Evolutionary conservation across 1,284 basidiomycete genomes (phyloP), one percentile per base, ranked within the genome.

Genomic region (Sanguinoderma infundibulare): DNA sequence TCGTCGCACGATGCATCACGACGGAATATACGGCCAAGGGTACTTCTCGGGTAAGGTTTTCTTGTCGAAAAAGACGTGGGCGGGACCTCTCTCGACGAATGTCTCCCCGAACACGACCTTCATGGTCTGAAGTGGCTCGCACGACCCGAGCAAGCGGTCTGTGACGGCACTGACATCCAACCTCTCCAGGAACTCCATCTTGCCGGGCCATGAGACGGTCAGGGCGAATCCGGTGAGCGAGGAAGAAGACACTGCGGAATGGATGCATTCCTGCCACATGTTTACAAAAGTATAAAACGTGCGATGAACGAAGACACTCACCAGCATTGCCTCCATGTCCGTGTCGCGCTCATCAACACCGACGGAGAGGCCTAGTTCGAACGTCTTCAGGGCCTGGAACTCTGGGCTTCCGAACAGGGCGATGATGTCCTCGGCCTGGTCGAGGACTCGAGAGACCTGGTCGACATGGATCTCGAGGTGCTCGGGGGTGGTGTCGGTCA

Each of bases 111-210:
- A 14, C 12, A 24, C 26, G 14, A 44, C 42, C 8, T 15, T 5
- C 26, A 55, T 39, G 53, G 53, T 24, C 53, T 44, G 53, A n/a
- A 39, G 53, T 2, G 40, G 32, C 26, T 55, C 6, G 14, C 53
- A 26, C 9, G 12, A 28, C 26, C 14, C 22, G 53, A 38, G 53
- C 3, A 32, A 24, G 42, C 42, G 42, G 17, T 44, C 42, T 24
- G 14, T 24, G 20, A 26, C 42, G 17, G 39, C 9, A 15, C 20
- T 4, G 28, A 7, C 17, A 34, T 24, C 51, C 28, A 36, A 49
- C 15, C 46, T 12, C 15, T 30, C 28, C 8, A 30, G 15, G 46
- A 32, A 28, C 2, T 32, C 17, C 26, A 32, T n/a, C n/a, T 9
- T 8, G 17, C 5, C 28, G 3, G 9, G 15, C 17, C 9, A 20